phyloP scores from a whole-genome alignment of 768 basidiomycete genomes.

The Lactarius sp. region DNA sequence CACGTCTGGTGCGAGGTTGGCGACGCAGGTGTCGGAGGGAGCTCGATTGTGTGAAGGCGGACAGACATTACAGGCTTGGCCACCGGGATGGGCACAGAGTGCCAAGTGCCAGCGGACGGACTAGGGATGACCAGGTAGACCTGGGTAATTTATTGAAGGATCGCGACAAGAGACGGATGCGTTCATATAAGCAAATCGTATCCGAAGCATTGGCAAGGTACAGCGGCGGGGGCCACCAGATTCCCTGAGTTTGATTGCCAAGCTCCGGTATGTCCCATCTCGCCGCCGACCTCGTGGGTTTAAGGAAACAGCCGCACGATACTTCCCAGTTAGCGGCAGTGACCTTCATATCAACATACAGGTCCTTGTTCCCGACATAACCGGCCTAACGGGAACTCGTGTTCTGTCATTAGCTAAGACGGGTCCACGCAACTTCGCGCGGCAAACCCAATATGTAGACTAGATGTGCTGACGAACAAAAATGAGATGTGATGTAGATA shows the following conservation, averaged over 20 bases:
- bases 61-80: constrained; percentile 14
- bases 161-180: background rate
- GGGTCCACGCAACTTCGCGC: constrained; percentile 4
- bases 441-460: constrained; percentile 5
- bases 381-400: constrained; percentile 19
- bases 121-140: constrained; percentile 10
- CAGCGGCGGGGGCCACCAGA: constrained; percentile 12
- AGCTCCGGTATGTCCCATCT: constrained; percentile 13
- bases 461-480: constrained; percentile 19
- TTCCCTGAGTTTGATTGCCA: constrained; percentile 14
- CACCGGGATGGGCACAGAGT: constrained; percentile 8
- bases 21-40: constrained; percentile 1
- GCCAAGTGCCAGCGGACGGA: constrained; percentile 13
- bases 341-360: constrained; percentile 10
- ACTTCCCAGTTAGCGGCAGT: constrained; percentile 7
- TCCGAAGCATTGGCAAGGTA: constrained; percentile 19
- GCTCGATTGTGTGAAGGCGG: background rate
- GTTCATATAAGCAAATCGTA: constrained; percentile 19
- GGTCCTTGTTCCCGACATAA: constrained; percentile 12
- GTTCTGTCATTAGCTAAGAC: constrained; percentile 19
- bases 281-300: constrained; percentile 20
- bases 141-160: constrained; percentile 11
- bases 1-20: background rate
- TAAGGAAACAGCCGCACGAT: constrained; percentile 15
- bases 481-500: constrained; percentile 21